These are phyloP conservation scores for Fusarium sp. DNA, from an alignment of 2,329 filamentous ascomycete species.

Conservation along the genomic window DNA sequence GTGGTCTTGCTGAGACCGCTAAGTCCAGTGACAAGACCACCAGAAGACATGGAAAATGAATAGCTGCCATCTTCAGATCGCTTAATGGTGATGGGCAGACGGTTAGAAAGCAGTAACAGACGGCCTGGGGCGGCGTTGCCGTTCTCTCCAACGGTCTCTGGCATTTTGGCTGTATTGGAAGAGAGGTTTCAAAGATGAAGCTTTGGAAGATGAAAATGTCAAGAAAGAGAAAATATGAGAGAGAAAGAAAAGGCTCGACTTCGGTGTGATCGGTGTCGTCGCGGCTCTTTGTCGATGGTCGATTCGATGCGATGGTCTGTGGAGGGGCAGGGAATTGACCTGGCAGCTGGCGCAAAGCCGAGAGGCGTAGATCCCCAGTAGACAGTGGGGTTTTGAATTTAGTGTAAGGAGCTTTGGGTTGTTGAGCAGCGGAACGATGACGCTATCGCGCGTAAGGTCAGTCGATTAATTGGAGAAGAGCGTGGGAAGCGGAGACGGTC, in stretches of 20 bases:
- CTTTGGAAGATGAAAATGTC: neutral
- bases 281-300: constrained; percentile 34
- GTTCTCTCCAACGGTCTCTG: constrained; percentile 50
- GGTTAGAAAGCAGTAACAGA: constrained; percentile 91
- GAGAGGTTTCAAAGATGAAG: neutral
- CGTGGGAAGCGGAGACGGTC: constrained; percentile 25
- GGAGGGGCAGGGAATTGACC: constrained; percentile 45
- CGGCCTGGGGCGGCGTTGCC: constrained; percentile 56
- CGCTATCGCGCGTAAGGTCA: constrained; percentile 45
- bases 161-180: constrained; percentile 47
- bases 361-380: constrained; percentile 42
- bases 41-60: constrained; percentile 95
- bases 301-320: constrained; percentile 36
- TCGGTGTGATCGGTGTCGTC: constrained; percentile 22
- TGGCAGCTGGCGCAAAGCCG: constrained; percentile 36
- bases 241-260: constrained; percentile 12
- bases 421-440: constrained; percentile 41
- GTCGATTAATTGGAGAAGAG: constrained; percentile 44
- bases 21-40: constrained; percentile 91
- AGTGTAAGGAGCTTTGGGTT: constrained; percentile 42
- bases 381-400: constrained; percentile 41
- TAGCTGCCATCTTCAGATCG: constrained; percentile 91
- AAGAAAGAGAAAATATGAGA: constrained; percentile 5
- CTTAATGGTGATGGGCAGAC: constrained; percentile 96
- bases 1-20: constrained; percentile 92